Conservation (phyloP, 257 asterid genomes). For the Ligustrum vulgare region DNA sequence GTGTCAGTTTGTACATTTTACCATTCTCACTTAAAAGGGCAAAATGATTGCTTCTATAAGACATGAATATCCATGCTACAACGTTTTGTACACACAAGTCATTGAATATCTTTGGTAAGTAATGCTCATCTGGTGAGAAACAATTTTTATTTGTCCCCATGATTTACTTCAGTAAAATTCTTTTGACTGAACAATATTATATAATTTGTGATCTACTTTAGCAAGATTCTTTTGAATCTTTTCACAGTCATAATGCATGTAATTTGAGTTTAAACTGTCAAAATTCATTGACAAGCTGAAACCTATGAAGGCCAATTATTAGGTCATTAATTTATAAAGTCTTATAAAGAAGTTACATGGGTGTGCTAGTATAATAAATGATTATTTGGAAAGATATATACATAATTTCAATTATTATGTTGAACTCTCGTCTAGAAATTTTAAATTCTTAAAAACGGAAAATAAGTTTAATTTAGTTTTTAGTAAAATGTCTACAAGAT, state of each 20-base stretch:
- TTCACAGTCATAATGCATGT: neutral
- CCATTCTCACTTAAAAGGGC: neutral
- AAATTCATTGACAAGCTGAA: conserved; percentile 20
- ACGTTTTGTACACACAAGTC: neutral
- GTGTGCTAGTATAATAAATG: conserved; percentile 1
- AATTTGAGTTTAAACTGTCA: conserved; percentile 1
- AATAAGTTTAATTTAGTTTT: neutral
- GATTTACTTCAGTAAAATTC: neutral
- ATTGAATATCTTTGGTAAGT: neutral
- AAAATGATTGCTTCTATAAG: neutral
- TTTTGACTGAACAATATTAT: neutral
- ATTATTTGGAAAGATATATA: neutral
- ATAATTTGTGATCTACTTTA: neutral
- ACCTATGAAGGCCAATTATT: conserved; percentile 33
- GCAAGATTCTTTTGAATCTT: neutral
- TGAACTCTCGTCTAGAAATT: too few relatives aligned
- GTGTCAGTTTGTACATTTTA: neutral
- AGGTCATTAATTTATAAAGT: conserved; percentile 23
- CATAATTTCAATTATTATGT: neutral
- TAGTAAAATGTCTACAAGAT: neutral
- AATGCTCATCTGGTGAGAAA: neutral
- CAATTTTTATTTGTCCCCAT: neutral
- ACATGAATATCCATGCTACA: neutral
- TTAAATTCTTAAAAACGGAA: too few relatives aligned
- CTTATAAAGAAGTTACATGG: conserved; percentile 13